These are phyloP conservation scores for Pisolithus marmoratus DNA, from an alignment of 768 basidiomycete species.

Conservation along the genomic window DNA sequence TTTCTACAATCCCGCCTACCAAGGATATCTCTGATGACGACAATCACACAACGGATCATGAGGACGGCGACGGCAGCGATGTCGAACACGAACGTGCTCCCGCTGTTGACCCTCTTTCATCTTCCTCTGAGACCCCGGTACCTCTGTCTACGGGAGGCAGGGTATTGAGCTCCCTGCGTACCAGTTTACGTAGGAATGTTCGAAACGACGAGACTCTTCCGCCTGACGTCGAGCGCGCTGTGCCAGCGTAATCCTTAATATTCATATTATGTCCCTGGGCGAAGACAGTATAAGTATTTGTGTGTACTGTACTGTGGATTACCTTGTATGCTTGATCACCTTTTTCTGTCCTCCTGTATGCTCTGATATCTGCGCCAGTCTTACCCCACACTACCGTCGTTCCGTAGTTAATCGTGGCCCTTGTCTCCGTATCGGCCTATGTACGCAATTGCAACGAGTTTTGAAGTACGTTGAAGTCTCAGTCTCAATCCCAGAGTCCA, in stretches of 20 bases:
- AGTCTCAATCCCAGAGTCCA: no score
- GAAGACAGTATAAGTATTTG: no score
- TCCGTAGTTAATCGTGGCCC: background rate
- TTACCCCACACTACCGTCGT: background rate
- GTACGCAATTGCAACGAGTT: no score
- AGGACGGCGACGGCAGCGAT: constrained; percentile 4
- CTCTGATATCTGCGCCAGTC: background rate
- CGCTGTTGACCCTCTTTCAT: constrained; percentile 10
- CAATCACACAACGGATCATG: constrained; percentile 16
- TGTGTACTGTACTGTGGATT: background rate
- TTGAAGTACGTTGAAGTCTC: background rate
- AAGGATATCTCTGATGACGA: constrained; percentile 34
- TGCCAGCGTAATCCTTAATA: background rate
- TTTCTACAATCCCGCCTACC: constrained; percentile 62
- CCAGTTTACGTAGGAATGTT: constrained; percentile 21
- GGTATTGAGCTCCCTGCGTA: constrained; percentile 21
- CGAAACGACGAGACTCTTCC: constrained; percentile 23
- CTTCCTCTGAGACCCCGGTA: background rate
- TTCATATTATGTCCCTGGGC: no score
- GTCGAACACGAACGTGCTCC: constrained; percentile 6
- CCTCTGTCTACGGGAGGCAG: constrained; percentile 6
- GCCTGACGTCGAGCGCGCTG: constrained; percentile 22
- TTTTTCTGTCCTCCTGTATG: background rate
- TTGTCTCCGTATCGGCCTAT: background rate
- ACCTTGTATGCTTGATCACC: background rate